Conservation (phyloP, 192 early-diverging fungal genomes). For the Backusella liffmaniae region DNA sequence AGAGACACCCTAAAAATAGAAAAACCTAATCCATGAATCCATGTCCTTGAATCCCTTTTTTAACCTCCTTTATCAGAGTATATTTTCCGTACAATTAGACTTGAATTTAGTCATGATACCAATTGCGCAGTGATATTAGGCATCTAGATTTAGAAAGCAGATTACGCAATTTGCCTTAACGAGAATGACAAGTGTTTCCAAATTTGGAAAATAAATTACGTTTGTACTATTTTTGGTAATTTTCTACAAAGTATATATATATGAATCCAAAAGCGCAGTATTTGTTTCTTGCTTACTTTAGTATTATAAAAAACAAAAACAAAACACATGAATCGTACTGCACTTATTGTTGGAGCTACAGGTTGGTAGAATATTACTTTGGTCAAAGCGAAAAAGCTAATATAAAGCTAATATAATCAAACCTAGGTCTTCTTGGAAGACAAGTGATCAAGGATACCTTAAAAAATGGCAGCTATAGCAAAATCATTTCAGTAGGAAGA, state of each 20-base stretch:
- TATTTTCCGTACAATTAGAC: too few species aligned
- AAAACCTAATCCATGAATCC: too few species aligned
- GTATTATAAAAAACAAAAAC: background rate
- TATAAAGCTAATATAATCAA: background rate
- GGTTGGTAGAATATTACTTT: background rate
- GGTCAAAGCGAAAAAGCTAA: background rate
- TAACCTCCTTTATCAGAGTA: too few species aligned
- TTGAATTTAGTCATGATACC: too few species aligned
- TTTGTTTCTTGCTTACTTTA: background rate
- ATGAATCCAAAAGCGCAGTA: too few species aligned
- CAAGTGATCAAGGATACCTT: slow-evolving; percentile 52
- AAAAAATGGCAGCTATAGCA: slow-evolving; percentile 39
- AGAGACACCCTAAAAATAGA: too few species aligned
- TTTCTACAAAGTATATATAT: background rate
- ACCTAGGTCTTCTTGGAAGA: slow-evolving; percentile 43
- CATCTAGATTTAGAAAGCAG: too few species aligned
- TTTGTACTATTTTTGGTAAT: background rate
- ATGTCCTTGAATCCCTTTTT: too few species aligned
- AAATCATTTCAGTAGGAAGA: slow-evolving; percentile 57
- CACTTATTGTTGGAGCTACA: slow-evolving; percentile 5
- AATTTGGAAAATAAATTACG: background rate
- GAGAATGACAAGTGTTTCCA: background rate
- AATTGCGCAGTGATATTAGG: too few species aligned
- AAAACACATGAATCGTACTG: background rate
- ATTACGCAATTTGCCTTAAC: too few species aligned